Evolutionary conservation across 148 eudicot genomes (phyloP).

Genomic region (Drosera capensis): DNA sequence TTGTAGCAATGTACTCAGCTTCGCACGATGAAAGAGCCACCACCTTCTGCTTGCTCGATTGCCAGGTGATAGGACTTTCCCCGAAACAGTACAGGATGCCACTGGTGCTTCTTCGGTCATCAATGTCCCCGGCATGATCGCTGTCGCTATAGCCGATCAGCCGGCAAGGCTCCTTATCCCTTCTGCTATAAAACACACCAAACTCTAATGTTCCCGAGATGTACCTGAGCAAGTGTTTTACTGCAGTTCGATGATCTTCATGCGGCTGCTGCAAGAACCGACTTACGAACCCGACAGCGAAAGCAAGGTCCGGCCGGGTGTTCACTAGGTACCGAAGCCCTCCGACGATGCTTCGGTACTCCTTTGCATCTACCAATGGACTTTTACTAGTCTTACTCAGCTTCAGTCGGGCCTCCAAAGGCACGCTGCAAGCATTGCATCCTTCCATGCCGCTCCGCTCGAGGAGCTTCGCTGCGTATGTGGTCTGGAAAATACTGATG

Average conservation of each 20-base stretch:
- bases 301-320: neutral
- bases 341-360: conserved; percentile 10
- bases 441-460: neutral
- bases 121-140: neutral
- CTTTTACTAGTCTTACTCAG: conserved; percentile 1
- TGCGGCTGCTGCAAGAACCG: neutral
- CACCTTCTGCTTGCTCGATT: neutral
- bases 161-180: neutral
- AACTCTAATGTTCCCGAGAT: neutral
- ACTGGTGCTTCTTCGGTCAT: conserved; percentile 6
- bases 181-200: neutral
- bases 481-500: conserved; percentile 5
- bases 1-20: neutral
- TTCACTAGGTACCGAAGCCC: conserved; percentile 7
- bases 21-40: neutral
- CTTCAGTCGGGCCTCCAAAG: conserved; percentile 6
- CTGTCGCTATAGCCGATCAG: neutral
- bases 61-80: neutral
- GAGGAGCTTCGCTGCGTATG: conserved; percentile 3
- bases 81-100: neutral
- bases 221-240: neutral
- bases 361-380: conserved; percentile 3
- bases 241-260: neutral
- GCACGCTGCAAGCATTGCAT: conserved; percentile 6
- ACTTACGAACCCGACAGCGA: neutral